Percentiles rank a stretch among this genome's conserved stretches.
Evolutionary conservation across 169 alveolate species (phyloP).

Genomic region (Theileria orientalis): DNA sequence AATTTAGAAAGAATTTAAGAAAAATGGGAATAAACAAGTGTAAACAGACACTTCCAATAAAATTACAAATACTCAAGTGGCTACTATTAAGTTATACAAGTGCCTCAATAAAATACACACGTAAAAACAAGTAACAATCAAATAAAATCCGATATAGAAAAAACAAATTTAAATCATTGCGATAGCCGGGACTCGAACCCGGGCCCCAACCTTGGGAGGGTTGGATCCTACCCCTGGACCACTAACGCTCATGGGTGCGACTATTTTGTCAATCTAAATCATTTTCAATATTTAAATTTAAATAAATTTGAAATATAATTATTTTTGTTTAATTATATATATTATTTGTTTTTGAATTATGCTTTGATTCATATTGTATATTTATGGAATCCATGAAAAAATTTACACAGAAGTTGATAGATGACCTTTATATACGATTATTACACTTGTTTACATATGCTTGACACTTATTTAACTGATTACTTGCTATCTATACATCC

Average conservation of each 20-base stretch:
- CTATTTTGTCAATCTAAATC: not conserved
- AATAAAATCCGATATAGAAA: conserved; percentile 10
- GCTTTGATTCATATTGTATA: not conserved
- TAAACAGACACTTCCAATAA: not conserved
- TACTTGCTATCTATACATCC: no score
- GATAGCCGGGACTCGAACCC: conserved; percentile 88
- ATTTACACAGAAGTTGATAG: no score
- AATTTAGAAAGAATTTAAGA: not conserved
- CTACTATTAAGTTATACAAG: no score
- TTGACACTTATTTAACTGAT: no score
- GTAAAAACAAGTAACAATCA: not conserved
- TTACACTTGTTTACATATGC: no score
- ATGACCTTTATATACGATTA: no score
- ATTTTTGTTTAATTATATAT: not conserved
- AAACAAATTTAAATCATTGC: conserved; percentile 44
- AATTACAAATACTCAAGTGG: not conserved
- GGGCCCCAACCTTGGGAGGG: conserved; percentile 89
- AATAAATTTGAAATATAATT: not conserved
- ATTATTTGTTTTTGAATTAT: not conserved
- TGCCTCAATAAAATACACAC: not conserved
- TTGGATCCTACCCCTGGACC: conserved; percentile 85
- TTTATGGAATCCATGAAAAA: conserved; percentile 7
- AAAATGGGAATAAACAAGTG: not conserved
- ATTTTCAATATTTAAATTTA: not conserved
- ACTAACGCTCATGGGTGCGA: conserved; percentile 65